Conservation (phyloP, 148 eudicot genomes). For the Silene latifolia region DNA sequence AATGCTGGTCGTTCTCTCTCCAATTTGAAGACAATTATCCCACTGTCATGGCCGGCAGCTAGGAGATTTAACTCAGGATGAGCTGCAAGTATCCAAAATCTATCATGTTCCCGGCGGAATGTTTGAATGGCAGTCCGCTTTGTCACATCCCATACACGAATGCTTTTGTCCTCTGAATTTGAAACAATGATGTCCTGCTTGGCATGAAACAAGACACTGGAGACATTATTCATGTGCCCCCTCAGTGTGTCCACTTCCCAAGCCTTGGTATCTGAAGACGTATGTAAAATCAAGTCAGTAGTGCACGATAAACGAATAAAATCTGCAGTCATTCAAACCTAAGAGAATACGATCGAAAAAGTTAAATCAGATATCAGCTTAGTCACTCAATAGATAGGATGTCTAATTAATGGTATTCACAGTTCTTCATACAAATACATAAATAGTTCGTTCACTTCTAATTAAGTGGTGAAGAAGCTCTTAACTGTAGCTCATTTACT, state of each 20-base stretch:
- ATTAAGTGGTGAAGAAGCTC: too few relatives aligned
- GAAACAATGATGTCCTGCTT: conserved; percentile 90
- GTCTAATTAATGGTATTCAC: background rate
- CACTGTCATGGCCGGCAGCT: conserved; percentile 88
- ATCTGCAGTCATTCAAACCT: background rate
- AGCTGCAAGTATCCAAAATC: conserved; percentile 81
- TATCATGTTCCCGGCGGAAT: conserved; percentile 80
- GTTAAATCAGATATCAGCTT: background rate
- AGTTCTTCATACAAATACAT: too few relatives aligned
- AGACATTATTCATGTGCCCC: conserved; percentile 89
- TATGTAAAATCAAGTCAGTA: conserved; percentile 10
- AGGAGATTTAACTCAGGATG: conserved; percentile 87
- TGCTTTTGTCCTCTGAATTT: conserved; percentile 90
- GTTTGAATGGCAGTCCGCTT: conserved; percentile 81
- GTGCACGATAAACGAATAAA: background rate
- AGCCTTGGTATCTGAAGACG: conserved; percentile 72
- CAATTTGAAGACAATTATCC: conserved; percentile 79
- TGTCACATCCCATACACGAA: conserved; percentile 88
- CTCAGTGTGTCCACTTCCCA: conserved; percentile 93
- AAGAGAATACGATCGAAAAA: background rate
- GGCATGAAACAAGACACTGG: conserved; percentile 85
- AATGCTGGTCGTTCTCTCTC: conserved; percentile 96
- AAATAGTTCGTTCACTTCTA: background rate
- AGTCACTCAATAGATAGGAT: background rate
- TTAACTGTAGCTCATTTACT: too few relatives aligned